These are phyloP conservation scores for Dictyostelium brefeldianum DNA, from an alignment of 78 protist species.

Conservation along the genomic window DNA sequence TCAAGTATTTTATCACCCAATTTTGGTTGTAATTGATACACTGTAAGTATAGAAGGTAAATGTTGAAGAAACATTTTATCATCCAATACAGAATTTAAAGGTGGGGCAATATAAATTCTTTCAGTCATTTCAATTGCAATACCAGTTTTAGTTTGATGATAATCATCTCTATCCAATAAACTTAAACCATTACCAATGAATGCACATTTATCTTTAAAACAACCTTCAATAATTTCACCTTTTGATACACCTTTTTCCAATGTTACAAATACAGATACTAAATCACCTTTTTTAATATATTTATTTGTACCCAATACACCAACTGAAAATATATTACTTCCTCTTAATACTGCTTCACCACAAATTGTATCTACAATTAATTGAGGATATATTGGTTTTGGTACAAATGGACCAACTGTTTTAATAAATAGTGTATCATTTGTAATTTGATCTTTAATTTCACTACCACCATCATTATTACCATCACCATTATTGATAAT, in stretches of 20 bases:
- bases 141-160: not conserved
- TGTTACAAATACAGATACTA: constrained; percentile 62
- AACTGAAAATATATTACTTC: constrained; percentile 58
- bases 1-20: constrained; percentile 92
- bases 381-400: constrained; percentile 43
- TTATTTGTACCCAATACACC: constrained; percentile 36
- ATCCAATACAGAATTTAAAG: constrained; percentile 29
- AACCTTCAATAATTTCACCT: constrained; percentile 21
- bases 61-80: constrained; percentile 46
- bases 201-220: constrained; percentile 15
- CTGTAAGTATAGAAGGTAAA: constrained; percentile 53
- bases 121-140: constrained; percentile 69
- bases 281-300: constrained; percentile 21
- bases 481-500: not conserved
- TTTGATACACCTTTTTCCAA: not conserved
- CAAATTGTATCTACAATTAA: constrained; percentile 43
- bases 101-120: constrained; percentile 39
- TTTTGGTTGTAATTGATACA: constrained; percentile 36
- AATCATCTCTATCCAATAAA: constrained; percentile 44
- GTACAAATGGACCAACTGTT: constrained; percentile 22
- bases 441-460: not conserved
- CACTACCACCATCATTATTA: not conserved
- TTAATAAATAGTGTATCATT: constrained; percentile 39
- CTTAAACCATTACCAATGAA: constrained; percentile 69
- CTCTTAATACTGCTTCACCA: constrained; percentile 70